Evolutionary conservation across 495 filamentous ascomycete genomes (phyloP), one percentile per base, ranked within the genome.

Genomic region (Thermochaetoides thermophila): DNA sequence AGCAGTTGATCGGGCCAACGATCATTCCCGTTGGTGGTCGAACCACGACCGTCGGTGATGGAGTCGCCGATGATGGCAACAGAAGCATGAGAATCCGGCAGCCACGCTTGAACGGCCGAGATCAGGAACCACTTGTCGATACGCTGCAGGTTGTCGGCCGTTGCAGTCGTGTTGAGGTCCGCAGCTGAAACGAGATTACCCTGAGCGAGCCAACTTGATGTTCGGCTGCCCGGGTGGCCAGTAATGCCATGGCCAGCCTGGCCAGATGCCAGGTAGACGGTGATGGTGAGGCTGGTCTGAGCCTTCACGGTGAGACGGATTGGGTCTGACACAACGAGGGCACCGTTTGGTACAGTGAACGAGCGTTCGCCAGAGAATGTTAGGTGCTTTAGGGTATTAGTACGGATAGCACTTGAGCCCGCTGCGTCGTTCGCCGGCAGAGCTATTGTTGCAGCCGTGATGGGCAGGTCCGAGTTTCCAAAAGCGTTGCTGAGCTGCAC

Each of bases 21-120:
- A 43, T 74, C 61, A 42, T 81, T 76, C n/a, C 37, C 43, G 46
- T 81, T 70, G 15, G 61, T 69, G 29, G 61, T 64, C 32, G 63
- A 69, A 20, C 67, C 64, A 5, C 71, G 56, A 3, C 76, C 76
- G 45, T 80, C 76, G 7, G 75, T 79, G 42, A 81, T 78, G 46
- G 63, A 69, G 50, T 81, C 76, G 16, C 76, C 74, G 6, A 81
- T 49, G 11, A 81, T 57, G 7, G 56, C 65, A 29, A 78, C 62
- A n/a, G 58, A 49, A 5, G 46, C 29, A 28, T 31, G 31, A 0
- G 16, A 7, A 1, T 45, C 31, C 4, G 54, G 13, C 4, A 45
- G 40, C 4, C 53, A 63, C 11, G 55, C 72, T 42, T 77, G 71
- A 8, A 79, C 41, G 8, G 57, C 58, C 15, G 60, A 63, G 32